Evolutionary conservation across 1,284 basidiomycete genomes (phyloP), one percentile per base, ranked within the genome.

Genomic region (Boletus sp.): DNA sequence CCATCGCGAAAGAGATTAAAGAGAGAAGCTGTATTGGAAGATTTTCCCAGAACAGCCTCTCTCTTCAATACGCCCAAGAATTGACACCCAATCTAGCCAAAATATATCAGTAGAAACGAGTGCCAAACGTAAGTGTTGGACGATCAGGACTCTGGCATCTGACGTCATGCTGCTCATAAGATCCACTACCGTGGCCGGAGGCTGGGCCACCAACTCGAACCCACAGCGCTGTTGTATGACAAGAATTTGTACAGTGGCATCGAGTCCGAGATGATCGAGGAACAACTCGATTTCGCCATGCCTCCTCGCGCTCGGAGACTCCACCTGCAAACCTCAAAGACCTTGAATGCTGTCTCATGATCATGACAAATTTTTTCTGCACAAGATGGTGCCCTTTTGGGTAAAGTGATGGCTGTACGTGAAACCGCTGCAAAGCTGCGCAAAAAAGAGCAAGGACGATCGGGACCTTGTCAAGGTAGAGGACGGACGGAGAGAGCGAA

Each of bases 291-390:
- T 27, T 65, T 44, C 22, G 50, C 44, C 9, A 64, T 64, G n/a
- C 62, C 19, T 65, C 59, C 7, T 64, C 56, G 23, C 53, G 58
- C 4, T 33, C 41, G 4, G 50, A 51, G 8, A 67, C 64, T 14
- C 49, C 38, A 2, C 27, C 41, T 5, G 50, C 61, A 20, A 50
- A 52, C 12, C 44, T 55, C 16, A 41, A 48, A 5, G 45, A 64
- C n/a, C 52, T 68, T 9, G 19, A 52, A 3, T 58, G 53, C 8
- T 55, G 50, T n/a, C 60, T 65, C 23, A 33, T 10, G 8, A 60
- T 64, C 39, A 64, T 67, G 60, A 29, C 47, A 61, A 13, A 56
- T 64, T 26, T 55, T 64, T 26, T 55, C 64, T 25, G 33, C 14
- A 0, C 42, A 58, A 9, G 60, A 64, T 25, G 30, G 48, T 3